phyloP scores from a whole-genome alignment of 345 rosid species.

The Eucalyptus cladocalyx region DNA sequence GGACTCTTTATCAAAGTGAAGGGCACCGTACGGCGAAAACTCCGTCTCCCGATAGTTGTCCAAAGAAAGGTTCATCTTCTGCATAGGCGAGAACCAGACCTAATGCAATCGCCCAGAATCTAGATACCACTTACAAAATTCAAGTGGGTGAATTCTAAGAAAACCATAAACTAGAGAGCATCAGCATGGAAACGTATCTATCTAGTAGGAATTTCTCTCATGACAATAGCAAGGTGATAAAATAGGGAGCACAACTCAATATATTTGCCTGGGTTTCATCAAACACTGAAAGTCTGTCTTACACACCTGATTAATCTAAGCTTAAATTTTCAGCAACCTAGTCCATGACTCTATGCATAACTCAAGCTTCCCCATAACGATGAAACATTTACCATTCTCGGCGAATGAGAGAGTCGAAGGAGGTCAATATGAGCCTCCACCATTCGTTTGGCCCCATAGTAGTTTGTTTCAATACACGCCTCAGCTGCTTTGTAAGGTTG shows the following conservation, averaged over 20 bases:
- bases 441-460: slow-evolving; percentile 30
- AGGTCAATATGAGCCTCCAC: slow-evolving; percentile 32
- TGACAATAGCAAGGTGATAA: background rate
- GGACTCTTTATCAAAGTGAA: background rate
- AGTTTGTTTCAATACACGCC: slow-evolving; percentile 28
- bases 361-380: slow-evolving; percentile 18
- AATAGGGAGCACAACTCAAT: background rate
- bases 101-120: background rate
- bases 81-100: background rate
- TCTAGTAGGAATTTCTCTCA: background rate
- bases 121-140: background rate
- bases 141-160: background rate
- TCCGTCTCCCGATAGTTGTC: background rate
- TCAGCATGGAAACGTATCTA: background rate
- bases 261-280: background rate
- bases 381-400: slow-evolving; percentile 42
- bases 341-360: background rate
- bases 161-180: background rate
- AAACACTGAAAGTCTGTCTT: background rate
- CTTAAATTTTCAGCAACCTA: background rate
- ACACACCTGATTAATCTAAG: background rate
- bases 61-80: background rate
- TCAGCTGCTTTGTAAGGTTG: slow-evolving; percentile 18
- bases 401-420: slow-evolving; percentile 25
- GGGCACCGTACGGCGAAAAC: background rate